Evolutionary conservation across 345 rosid genomes (phyloP), one percentile per base, ranked within the genome.

Genomic region (Lumnitzera littorea): DNA sequence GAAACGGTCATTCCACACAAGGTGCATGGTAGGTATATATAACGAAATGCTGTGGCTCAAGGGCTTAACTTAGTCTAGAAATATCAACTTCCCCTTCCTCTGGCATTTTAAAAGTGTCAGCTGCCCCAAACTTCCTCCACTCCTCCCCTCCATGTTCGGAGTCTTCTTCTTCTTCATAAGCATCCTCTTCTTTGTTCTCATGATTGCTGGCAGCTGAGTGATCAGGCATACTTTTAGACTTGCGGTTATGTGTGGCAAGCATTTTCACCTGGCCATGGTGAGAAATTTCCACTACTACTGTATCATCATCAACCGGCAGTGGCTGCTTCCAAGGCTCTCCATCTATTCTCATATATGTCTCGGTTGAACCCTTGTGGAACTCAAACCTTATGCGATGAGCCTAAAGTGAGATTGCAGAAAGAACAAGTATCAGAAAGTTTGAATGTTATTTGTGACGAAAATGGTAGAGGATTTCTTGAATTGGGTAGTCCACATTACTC

Each of bases 281-380:
- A 66, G 96, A 89, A 48, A 89, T 91, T 68, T 88, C 96, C 46
- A 91, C 76, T 56, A 76, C 75, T 36, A 94, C 95, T 1, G 96
- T 84, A 63, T 86, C 88, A 55, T 86, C 95, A 20, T 84, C 71
- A 9, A 27, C 58, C 11, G 95, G 89, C 14, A 91, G 62, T 5
- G 89, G 92, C 67, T 91, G 96, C 82, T 83, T 89, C 95, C 96
- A 91, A 0, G 95, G 95, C 60, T 87, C 96, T 67, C 96, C 98
- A 46, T 91, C 98, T 53, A 85, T 82, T 72, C 98, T 86, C 92
- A 86, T 89, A 69, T 46, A 87, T 57, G 96, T 82, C 69, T 84
- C 86, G 12, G 91, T 72, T 11, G 80, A 83, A 48, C 87, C 87
- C 76, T 76, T 94, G 70, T 75, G 91, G 56, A 91, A 89, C 74